These are phyloP conservation scores for Lepidium didymum DNA, from an alignment of 345 rosid genomes.

Conservation along the genomic window DNA sequence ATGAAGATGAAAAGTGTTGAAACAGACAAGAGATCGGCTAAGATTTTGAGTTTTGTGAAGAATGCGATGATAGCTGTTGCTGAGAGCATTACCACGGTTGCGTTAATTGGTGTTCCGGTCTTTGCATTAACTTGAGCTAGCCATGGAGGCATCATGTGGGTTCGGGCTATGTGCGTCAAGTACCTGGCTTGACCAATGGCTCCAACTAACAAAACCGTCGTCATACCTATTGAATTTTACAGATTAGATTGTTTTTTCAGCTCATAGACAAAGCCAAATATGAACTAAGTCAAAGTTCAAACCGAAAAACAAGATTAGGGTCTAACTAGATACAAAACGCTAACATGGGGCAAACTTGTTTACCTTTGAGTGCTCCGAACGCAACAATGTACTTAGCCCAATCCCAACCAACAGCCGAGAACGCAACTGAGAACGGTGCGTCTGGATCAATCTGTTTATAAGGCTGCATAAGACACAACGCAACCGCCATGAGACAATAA, in stretches of 20 bases:
- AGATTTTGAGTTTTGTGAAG: conserved; percentile 53
- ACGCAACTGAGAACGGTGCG: conserved; percentile 75
- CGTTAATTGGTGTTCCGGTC: conserved; percentile 75
- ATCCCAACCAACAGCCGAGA: conserved; percentile 48
- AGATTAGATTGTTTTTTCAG: background rate
- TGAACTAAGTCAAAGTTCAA: background rate
- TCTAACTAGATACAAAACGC: background rate
- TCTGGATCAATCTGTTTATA: conserved; percentile 37
- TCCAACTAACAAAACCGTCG: conserved; percentile 62
- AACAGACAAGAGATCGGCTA: conserved; percentile 60
- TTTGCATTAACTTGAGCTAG: conserved; percentile 49
- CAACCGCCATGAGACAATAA: conserved; percentile 54
- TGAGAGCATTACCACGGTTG: conserved; percentile 51
- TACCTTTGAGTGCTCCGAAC: conserved; percentile 60
- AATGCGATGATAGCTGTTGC: conserved; percentile 63
- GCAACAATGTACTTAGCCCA: conserved; percentile 93
- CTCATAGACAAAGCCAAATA: background rate
- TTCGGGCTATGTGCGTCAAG: conserved; percentile 77
- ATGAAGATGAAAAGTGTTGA: conserved; percentile 78
- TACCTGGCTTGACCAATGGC: conserved; percentile 82
- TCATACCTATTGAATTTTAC: conserved; percentile 39
- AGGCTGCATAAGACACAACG: conserved; percentile 61
- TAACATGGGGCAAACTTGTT: conserved; percentile 16
- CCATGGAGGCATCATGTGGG: conserved; percentile 94
- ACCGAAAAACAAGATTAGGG: background rate